phyloP scores from a whole-genome alignment of 805 yeast species.

The Lipomyces orientalis region DNA sequence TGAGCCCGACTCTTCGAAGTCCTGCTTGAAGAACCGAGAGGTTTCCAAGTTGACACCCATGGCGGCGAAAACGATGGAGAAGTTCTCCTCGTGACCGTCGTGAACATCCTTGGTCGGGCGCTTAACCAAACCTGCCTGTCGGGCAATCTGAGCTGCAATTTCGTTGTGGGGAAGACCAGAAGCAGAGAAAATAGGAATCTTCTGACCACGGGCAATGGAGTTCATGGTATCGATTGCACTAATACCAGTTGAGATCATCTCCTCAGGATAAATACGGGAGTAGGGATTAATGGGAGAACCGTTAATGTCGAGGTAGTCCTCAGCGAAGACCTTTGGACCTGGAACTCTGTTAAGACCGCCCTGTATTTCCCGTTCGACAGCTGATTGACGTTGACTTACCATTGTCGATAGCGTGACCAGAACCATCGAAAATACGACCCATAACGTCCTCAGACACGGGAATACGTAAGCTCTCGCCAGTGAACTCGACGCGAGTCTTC shows the following conservation, averaged over 20 bases:
- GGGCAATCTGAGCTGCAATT: slow-evolving; percentile 99
- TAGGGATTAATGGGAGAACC: slow-evolving; percentile 99
- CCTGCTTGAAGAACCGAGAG: slow-evolving; percentile 97
- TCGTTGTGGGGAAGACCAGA: slow-evolving; percentile 99
- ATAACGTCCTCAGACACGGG: slow-evolving; percentile 96
- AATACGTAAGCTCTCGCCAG: slow-evolving; percentile 90
- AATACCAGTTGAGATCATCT: slow-evolving; percentile 98
- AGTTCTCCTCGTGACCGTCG: slow-evolving; percentile 99
- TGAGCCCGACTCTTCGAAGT: slow-evolving; percentile 98
- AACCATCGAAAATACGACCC: slow-evolving; percentile 98
- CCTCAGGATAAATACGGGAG: slow-evolving; percentile 99
- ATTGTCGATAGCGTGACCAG: slow-evolving; percentile 97
- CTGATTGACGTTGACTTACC: slow-evolving; percentile 21
- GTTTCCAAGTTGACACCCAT: slow-evolving; percentile 99
- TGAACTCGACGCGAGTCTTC: slow-evolving; percentile 95
- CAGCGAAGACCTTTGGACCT: slow-evolving; percentile 98
- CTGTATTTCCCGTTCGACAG: neutral
- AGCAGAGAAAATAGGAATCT: slow-evolving; percentile 98
- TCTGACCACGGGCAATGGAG: slow-evolving; percentile 99
- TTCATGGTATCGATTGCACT: slow-evolving; percentile 99
- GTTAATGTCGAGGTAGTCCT: slow-evolving; percentile 96
- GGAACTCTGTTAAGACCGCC: neutral
- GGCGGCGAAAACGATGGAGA: slow-evolving; percentile 98
- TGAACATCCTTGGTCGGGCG: slow-evolving; percentile 99
- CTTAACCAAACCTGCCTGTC: slow-evolving; percentile 95